phyloP scores from a whole-genome alignment of 768 basidiomycete species.

The Tricholoma terreum region DNA sequence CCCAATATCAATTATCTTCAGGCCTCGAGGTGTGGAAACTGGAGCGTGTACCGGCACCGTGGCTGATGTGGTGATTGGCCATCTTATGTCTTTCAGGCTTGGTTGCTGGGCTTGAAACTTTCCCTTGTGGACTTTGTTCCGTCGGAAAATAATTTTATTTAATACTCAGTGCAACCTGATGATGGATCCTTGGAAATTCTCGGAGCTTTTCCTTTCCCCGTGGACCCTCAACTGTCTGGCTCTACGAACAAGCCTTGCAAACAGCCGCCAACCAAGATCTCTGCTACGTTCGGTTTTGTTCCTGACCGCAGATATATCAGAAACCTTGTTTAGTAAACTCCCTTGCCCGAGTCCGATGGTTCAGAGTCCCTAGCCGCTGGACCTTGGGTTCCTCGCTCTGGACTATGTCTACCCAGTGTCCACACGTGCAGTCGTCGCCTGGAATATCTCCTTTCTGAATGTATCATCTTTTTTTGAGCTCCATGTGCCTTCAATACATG shows the following conservation, averaged over 20 bases:
- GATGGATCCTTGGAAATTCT: not conserved
- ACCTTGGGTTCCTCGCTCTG: too few relatives aligned
- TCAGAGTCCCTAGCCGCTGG: too few relatives aligned
- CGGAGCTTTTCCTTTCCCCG: not conserved
- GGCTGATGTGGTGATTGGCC: not conserved
- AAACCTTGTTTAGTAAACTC: too few relatives aligned
- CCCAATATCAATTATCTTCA: not conserved
- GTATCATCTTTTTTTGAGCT: not conserved
- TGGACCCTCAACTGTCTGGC: too few relatives aligned
- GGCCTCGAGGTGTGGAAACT: slow-evolving; percentile 1
- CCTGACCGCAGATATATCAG: too few relatives aligned
- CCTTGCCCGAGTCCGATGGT: too few relatives aligned
- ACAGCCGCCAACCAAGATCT: too few relatives aligned
- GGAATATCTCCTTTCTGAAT: not conserved
- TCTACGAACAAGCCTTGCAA: too few relatives aligned
- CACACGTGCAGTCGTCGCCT: not conserved
- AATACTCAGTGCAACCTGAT: not conserved
- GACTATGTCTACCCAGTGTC: too few relatives aligned
- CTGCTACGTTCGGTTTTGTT: too few relatives aligned
- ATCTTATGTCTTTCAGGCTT: not conserved
- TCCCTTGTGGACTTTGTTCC: not conserved
- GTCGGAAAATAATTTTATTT: not conserved
- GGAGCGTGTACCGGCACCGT: not conserved
- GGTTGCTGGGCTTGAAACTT: not conserved
- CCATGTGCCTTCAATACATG: not conserved